Evolutionary conservation across 768 basidiomycete genomes (phyloP).

Genomic region (Amanita inopinata): DNA sequence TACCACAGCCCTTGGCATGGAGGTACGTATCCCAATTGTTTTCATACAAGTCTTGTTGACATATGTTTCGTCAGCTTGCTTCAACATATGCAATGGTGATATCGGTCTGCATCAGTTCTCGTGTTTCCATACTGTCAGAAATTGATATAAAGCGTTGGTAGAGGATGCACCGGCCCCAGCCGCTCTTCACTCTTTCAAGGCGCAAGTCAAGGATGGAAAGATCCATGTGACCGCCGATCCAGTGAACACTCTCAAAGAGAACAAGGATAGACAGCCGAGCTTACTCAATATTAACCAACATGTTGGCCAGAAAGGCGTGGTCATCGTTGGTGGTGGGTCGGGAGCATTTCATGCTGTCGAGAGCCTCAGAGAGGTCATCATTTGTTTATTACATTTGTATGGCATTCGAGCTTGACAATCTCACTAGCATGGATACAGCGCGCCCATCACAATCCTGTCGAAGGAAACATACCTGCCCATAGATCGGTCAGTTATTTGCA

Average conservation of each 20-base stretch:
- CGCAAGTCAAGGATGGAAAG: slow-evolving; percentile 56
- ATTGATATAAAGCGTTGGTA: slow-evolving; percentile 17
- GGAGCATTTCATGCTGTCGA: slow-evolving; percentile 71
- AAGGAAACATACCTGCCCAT: slow-evolving; percentile 76
- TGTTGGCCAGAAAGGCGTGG: slow-evolving; percentile 51
- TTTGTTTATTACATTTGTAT: neutral
- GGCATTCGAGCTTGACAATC: slow-evolving; percentile 1
- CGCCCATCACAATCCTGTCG: slow-evolving; percentile 71
- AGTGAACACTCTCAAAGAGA: slow-evolving; percentile 51
- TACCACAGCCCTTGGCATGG: slow-evolving; percentile 73
- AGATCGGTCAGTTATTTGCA: slow-evolving; percentile 48
- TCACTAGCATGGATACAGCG: slow-evolving; percentile 69
- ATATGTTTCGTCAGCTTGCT: slow-evolving; percentile 51
- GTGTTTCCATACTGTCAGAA: slow-evolving; percentile 3
- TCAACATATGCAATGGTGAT: slow-evolving; percentile 77
- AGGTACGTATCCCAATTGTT: slow-evolving; percentile 31
- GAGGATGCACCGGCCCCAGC: slow-evolving; percentile 86
- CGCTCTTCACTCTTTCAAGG: slow-evolving; percentile 72
- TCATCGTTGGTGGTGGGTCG: slow-evolving; percentile 82
- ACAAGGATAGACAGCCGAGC: slow-evolving; percentile 53
- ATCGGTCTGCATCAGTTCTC: slow-evolving; percentile 40
- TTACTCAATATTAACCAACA: slow-evolving; percentile 38
- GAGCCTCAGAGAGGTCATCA: slow-evolving; percentile 64
- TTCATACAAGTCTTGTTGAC: neutral
- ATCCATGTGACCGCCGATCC: slow-evolving; percentile 70